Base-by-base conservation (phyloP, 129 eudicot species). In the Helianthus tuberosus region DNA sequence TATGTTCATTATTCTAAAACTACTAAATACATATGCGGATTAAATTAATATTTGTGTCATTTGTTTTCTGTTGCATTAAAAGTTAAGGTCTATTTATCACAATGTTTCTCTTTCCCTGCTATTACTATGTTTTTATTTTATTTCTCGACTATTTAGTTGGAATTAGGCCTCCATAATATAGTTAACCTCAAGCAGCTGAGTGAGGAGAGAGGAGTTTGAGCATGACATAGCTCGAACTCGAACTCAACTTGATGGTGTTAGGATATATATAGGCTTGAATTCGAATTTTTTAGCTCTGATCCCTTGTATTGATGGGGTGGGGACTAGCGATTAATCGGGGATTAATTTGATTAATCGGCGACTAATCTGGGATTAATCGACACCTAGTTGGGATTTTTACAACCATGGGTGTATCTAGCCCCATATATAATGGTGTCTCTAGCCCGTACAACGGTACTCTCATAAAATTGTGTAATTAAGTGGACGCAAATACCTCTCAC, bases 1-100 rank as follows among this genome's bases (percentile, higher is more conserved):
- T 75, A 23, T 23, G 47, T 53, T 54, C 60, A 49, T 64, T 44
- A 15, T 65, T 76, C 1, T 43, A 43, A 55, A 44, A 66, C 74
- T 29, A 25, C 50, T 29, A 58, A 35, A 43, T 65, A 74, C 20
- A 53, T 43, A 57, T 75, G 74, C 50, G 69, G 58, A 29, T 76
- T 53, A 7, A 29, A 29, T 76, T 53, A 7, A 60, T 32, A 32
- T 29, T 6, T 64, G 12, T 64, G 64, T 75, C n/a, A 5, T 1
- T n/a, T 13, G 27, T 43, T 29, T 44, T 14, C 16, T 43, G 1
- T 43, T 43, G 47, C 10, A 1, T 43, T 43, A 43, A 43, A 9
- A 43, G 11, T 43, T 43, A 43, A 43, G 47, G 47, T 8, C 47
- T 7, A 8, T 43, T 43, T 43, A 43, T 1, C 47, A 43, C 46